Percentiles rank a stretch among this genome's conserved stretches.
These are phyloP conservation scores for Shiraia sp. DNA, from an alignment of 2,329 filamentous ascomycete species.

Conservation along the genomic window DNA sequence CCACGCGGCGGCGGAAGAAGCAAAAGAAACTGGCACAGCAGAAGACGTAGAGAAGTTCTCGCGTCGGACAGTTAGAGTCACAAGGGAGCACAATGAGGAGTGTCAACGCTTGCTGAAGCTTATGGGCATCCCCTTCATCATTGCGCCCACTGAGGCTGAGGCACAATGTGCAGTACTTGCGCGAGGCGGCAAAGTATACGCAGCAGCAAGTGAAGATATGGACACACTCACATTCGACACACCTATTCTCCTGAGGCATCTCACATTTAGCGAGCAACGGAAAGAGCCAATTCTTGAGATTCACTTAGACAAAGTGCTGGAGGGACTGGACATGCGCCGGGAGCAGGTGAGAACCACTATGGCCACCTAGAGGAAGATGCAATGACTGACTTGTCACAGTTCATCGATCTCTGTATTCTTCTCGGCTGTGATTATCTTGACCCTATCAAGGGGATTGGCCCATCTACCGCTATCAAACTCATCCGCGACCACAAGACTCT, in stretches of 20 bases:
- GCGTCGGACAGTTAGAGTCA: constrained; percentile 87
- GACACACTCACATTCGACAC: constrained; percentile 95
- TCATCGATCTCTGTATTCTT: constrained; percentile 96
- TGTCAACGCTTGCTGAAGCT: constrained; percentile 88
- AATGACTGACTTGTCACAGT: constrained; percentile 56
- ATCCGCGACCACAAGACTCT: constrained; percentile 90
- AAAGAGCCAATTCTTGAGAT: constrained; percentile 99
- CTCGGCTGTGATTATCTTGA: constrained; percentile 98
- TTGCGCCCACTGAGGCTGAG: constrained; percentile 95
- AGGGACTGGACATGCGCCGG: constrained; percentile 85
- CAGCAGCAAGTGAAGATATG: constrained; percentile 97
- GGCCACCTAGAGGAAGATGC: constrained; percentile 1
- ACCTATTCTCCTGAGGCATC: constrained; percentile 85
- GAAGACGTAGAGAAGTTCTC: constrained; percentile 99
- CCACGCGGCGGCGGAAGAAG: constrained; percentile 86
- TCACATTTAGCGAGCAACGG: constrained; percentile 95
- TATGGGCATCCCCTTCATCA: constrained; percentile 95
- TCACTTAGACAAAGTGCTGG: constrained; percentile 80
- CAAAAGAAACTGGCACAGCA: constrained; percentile 94
- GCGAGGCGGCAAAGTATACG: constrained; percentile 91
- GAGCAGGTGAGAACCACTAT: constrained; percentile 65
- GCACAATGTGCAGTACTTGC: constrained; percentile 93
- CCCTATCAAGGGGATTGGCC: constrained; percentile 91
- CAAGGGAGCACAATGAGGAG: constrained; percentile 94
- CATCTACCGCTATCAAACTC: constrained; percentile 86